phyloP scores from a whole-genome alignment of 805 yeast genomes.

The Jamesozyma lodderae region DNA sequence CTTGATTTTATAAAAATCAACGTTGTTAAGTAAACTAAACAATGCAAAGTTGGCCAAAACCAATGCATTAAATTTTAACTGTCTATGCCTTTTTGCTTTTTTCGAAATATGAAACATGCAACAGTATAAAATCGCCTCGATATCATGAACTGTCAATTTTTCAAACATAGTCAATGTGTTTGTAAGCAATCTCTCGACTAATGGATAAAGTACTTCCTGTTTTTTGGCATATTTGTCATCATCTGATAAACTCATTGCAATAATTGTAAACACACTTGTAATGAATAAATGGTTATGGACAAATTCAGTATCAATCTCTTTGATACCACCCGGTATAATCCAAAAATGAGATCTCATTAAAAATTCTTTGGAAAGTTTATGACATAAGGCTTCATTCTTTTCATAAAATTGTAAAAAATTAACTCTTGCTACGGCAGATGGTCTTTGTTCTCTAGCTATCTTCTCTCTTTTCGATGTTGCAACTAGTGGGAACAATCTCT shows the following conservation, averaged over 20 bases:
- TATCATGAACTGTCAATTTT: conserved; percentile 50
- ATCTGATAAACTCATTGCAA: conserved; percentile 51
- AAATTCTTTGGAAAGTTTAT: conserved; percentile 39
- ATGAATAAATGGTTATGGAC: conserved; percentile 46
- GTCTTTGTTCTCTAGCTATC: conserved; percentile 28
- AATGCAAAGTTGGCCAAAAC: conserved; percentile 44
- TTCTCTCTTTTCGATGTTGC: conserved; percentile 23
- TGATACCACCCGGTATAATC: conserved; percentile 56
- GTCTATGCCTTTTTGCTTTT: conserved; percentile 38
- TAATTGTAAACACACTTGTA: conserved; percentile 42
- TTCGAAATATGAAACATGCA: conserved; percentile 46
- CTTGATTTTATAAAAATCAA: conserved; percentile 37
- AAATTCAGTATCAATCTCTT: conserved; percentile 37
- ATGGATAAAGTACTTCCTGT: conserved; percentile 38
- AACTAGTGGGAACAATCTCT: conserved; percentile 30
- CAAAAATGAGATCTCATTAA: conserved; percentile 48
- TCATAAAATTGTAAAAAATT: conserved; percentile 41
- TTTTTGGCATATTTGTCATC: conserved; percentile 40
- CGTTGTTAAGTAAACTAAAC: conserved; percentile 39
- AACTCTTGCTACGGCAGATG: conserved; percentile 32
- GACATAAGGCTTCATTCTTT: conserved; percentile 36
- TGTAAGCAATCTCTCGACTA: conserved; percentile 43
- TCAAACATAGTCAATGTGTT: conserved; percentile 40
- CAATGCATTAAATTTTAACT: conserved; percentile 45
- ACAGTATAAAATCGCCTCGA: conserved; percentile 50